phyloP scores from a whole-genome alignment of 2,329 filamentous ascomycete species.

The Penicillium sp. region DNA sequence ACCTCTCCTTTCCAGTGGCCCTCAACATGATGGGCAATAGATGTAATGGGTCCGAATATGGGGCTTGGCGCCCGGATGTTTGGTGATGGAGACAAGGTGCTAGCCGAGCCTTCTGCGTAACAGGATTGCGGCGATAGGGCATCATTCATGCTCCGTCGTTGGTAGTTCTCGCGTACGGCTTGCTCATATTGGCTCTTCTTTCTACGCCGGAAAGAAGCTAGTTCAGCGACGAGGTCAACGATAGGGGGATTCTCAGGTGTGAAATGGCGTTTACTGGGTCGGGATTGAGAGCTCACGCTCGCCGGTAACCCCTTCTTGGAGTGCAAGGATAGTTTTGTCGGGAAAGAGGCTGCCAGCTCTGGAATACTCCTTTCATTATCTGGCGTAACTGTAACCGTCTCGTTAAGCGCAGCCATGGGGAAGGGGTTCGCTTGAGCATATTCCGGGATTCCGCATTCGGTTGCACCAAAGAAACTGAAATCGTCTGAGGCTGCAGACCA shows the following conservation, averaged over 20 bases:
- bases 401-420: conserved; percentile 48
- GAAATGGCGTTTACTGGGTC: neutral
- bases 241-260: conserved; percentile 21
- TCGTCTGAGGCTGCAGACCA: conserved; percentile 65
- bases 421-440: conserved; percentile 50
- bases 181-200: conserved; percentile 57
- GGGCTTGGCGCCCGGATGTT: conserved; percentile 17
- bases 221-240: conserved; percentile 58
- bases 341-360: conserved; percentile 5
- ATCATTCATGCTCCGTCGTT: conserved; percentile 33
- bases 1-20: conserved; percentile 66
- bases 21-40: conserved; percentile 51
- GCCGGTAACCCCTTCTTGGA: neutral
- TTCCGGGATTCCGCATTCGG: conserved; percentile 58
- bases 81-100: conserved; percentile 22
- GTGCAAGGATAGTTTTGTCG: neutral
- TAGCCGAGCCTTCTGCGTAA: conserved; percentile 14
- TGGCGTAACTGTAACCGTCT: conserved; percentile 50
- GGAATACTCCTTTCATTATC: conserved; percentile 31
- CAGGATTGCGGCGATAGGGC: conserved; percentile 24
- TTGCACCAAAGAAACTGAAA: conserved; percentile 66
- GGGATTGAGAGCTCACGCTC: neutral
- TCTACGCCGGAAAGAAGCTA: conserved; percentile 59
- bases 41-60: conserved; percentile 26
- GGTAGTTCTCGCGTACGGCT: conserved; percentile 31